These are phyloP conservation scores for Gnomoniopsis smithogilvyi DNA, from an alignment of 2,329 filamentous ascomycete genomes.

Conservation along the genomic window DNA sequence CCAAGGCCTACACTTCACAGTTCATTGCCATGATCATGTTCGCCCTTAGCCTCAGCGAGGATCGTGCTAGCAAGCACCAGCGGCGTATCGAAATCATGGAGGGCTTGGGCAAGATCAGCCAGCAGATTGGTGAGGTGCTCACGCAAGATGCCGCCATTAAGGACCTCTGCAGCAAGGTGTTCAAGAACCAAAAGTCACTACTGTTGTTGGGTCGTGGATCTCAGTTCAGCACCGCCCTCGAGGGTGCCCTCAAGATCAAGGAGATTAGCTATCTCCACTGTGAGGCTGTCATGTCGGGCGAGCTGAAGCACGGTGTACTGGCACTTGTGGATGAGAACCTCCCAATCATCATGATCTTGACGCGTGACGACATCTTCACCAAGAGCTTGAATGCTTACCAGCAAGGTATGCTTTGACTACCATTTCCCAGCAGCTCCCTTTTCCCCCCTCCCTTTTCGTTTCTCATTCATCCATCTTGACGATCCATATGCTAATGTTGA, in stretches of 20 bases:
- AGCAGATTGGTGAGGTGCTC: conserved; percentile 88
- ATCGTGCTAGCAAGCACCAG: conserved; percentile 90
- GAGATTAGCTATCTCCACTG: conserved; percentile 99
- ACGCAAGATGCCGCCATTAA: conserved; percentile 93
- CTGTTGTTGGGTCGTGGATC: conserved; percentile 90
- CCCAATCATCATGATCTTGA: conserved; percentile 99
- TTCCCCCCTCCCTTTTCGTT: not conserved
- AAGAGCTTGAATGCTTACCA: conserved; percentile 99
- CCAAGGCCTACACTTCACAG: conserved; percentile 98
- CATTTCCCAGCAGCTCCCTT: no score
- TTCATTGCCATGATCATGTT: conserved; percentile 99
- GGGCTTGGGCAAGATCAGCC: conserved; percentile 80
- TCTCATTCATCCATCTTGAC: no score
- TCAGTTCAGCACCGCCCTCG: conserved; percentile 94
- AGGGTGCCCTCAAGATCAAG: conserved; percentile 99
- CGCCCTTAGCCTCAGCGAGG: conserved; percentile 90
- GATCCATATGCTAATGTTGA: not conserved
- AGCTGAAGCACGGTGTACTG: conserved; percentile 97
- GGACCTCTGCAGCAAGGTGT: conserved; percentile 83
- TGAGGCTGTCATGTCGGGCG: conserved; percentile 99
- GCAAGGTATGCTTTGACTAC: conserved; percentile 61
- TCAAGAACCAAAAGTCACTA: conserved; percentile 97
- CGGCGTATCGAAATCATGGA: conserved; percentile 95
- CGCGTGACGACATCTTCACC: conserved; percentile 90
- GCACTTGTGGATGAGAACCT: conserved; percentile 97